Evolutionary conservation across 176 grass and related monocot genomes (phyloP).

Genomic region (barley (Hordeum vulgare)): DNA sequence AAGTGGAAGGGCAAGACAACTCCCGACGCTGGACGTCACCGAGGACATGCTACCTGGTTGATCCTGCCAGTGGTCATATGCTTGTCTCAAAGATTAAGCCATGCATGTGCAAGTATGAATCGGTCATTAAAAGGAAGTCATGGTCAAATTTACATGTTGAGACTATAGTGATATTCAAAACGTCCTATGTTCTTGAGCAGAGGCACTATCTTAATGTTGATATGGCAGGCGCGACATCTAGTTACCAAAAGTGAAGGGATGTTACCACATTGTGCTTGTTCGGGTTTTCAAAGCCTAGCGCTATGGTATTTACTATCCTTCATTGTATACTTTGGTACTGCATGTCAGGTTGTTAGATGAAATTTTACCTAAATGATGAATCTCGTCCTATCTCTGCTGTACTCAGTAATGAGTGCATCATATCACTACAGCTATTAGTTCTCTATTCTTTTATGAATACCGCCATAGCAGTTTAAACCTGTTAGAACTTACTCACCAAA

Average conservation of each 20-base stretch:
- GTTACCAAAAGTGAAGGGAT: background rate
- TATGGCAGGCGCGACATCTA: background rate
- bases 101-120: too few species aligned
- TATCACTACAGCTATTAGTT: background rate
- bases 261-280: background rate
- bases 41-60: too few species aligned
- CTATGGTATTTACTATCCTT: background rate
- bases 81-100: too few species aligned
- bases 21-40: too few species aligned
- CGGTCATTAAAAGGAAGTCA: background rate
- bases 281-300: background rate
- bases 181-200: background rate
- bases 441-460: background rate
- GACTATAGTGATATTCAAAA: background rate
- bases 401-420: background rate
- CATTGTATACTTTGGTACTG: background rate
- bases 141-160: background rate
- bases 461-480: background rate
- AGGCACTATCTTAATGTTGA: background rate
- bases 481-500: background rate
- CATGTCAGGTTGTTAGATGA: background rate
- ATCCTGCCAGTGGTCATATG: too few species aligned
- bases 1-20: too few species aligned
- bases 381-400: background rate
- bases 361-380: slow-evolving; percentile 4